Conservation (phyloP, 2,329 filamentous ascomycete genomes). For the Fusarium sp. region DNA sequence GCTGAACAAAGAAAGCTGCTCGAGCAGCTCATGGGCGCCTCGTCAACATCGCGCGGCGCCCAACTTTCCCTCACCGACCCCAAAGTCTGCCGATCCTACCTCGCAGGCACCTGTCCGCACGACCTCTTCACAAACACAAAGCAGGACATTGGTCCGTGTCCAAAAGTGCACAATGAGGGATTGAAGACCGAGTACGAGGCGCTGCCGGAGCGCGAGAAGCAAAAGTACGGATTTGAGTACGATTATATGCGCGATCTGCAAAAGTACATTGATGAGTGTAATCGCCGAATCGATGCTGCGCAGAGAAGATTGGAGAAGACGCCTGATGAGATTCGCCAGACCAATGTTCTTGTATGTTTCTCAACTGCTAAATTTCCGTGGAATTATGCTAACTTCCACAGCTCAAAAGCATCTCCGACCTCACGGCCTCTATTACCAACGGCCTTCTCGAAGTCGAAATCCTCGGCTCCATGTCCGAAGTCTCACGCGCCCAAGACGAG, state of each 20-base stretch:
- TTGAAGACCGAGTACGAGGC: slow-evolving; percentile 91
- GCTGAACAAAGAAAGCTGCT: slow-evolving; percentile 98
- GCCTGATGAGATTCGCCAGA: slow-evolving; percentile 96
- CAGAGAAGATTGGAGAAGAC: slow-evolving; percentile 96
- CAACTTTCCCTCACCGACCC: slow-evolving; percentile 91
- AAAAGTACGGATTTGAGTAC: slow-evolving; percentile 90
- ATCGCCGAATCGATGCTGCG: slow-evolving; percentile 90
- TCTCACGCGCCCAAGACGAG: slow-evolving; percentile 87
- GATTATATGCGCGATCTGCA: slow-evolving; percentile 97
- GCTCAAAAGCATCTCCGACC: slow-evolving; percentile 88
- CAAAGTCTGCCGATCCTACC: slow-evolving; percentile 95
- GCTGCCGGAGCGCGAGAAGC: slow-evolving; percentile 78
- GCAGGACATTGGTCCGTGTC: slow-evolving; percentile 91
- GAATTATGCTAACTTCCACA: slow-evolving; percentile 41
- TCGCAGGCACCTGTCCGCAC: slow-evolving; percentile 95
- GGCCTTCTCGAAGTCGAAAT: slow-evolving; percentile 90
- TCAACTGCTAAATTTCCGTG: rapidly evolving
- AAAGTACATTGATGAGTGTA: slow-evolving; percentile 97
- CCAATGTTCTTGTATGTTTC: slow-evolving; percentile 78
- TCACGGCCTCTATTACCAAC: slow-evolving; percentile 82
- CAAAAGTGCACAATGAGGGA: slow-evolving; percentile 88
- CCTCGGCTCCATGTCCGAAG: slow-evolving; percentile 84
- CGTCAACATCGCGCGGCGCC: slow-evolving; percentile 79
- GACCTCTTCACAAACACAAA: slow-evolving; percentile 99
- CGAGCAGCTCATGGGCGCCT: slow-evolving; percentile 92